These are phyloP conservation scores for Rhamnella rubrinervis DNA, from an alignment of 331 rosid genomes.

Conservation along the genomic window DNA sequence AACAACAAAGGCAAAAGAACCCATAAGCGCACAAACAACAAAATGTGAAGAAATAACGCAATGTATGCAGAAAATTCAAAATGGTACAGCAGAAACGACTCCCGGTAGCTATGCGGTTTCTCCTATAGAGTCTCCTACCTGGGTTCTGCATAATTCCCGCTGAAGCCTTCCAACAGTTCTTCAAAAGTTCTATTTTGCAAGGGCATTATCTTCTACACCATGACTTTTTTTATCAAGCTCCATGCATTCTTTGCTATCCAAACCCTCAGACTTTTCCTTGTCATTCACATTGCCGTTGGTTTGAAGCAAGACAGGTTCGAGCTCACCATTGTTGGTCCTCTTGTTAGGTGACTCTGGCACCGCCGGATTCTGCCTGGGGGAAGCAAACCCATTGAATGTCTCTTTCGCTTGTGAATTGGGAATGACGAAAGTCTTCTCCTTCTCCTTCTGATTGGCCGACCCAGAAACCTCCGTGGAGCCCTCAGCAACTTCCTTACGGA, in stretches of 20 bases:
- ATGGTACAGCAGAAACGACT: neutral
- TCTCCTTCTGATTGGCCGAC: slow-evolving; percentile 26
- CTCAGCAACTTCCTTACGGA: slow-evolving; percentile 23
- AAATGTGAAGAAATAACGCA: neutral
- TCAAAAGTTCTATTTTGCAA: slow-evolving; percentile 16
- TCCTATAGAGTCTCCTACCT: slow-evolving; percentile 23
- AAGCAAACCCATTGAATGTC: slow-evolving; percentile 22
- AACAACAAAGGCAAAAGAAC: neutral
- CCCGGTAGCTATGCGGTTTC: neutral
- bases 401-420: slow-evolving; percentile 22
- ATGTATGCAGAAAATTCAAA: neutral
- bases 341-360: neutral
- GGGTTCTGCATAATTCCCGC: slow-evolving; percentile 12
- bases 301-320: slow-evolving; percentile 8
- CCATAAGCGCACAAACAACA: neutral
- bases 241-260: slow-evolving; percentile 20
- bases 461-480: slow-evolving; percentile 28
- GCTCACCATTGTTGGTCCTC: slow-evolving; percentile 17
- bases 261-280: slow-evolving; percentile 26
- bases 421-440: slow-evolving; percentile 8
- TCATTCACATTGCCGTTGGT: slow-evolving; percentile 15
- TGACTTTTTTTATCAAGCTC: slow-evolving; percentile 20
- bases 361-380: slow-evolving; percentile 5
- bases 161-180: neutral
- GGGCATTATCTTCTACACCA: slow-evolving; percentile 26